Percentiles rank a stretch among this genome's conserved stretches.
Conservation (phyloP, 2,329 filamentous ascomycete genomes). For the Neofusicoccum ribis region DNA sequence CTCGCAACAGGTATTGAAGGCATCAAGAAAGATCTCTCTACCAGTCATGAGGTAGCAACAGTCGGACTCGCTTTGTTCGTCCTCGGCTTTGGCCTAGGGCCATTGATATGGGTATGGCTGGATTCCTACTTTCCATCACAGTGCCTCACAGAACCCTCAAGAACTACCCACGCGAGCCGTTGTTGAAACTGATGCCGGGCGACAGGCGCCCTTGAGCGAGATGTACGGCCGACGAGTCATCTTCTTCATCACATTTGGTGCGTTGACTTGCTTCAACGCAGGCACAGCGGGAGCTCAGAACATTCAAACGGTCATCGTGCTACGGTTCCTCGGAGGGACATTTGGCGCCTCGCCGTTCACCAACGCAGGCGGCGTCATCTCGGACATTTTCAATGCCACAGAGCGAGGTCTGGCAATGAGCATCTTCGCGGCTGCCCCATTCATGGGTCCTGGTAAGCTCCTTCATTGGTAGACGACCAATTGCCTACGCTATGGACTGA, state of each 20-base stretch:
- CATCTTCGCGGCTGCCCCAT: slow-evolving; percentile 43
- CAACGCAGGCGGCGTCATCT: slow-evolving; percentile 47
- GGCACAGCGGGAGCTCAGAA: slow-evolving; percentile 59
- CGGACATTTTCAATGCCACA: slow-evolving; percentile 39
- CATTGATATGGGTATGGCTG: slow-evolving; percentile 34
- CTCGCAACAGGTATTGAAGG: slow-evolving; percentile 26
- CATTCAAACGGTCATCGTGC: slow-evolving; percentile 60
- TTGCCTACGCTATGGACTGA: not conserved
- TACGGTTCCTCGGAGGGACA: slow-evolving; percentile 66
- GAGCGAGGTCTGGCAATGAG: slow-evolving; percentile 40
- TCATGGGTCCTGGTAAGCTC: slow-evolving; percentile 33
- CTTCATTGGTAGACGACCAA: not conserved
- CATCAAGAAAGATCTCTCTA: slow-evolving; percentile 40
- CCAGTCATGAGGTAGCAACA: slow-evolving; percentile 42
- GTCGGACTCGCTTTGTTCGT: slow-evolving; percentile 45
- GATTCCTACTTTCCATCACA: too few species aligned
- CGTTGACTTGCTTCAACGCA: slow-evolving; percentile 62
- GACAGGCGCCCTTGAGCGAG: slow-evolving; percentile 59
- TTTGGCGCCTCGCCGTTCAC: slow-evolving; percentile 64
- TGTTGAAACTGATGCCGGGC: not conserved
- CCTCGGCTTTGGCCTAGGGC: slow-evolving; percentile 45
- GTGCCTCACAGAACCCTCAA: not conserved
- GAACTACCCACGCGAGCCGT: too few species aligned
- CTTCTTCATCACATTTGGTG: slow-evolving; percentile 59
- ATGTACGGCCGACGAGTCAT: slow-evolving; percentile 51